A percentile compares a stretch with the other conserved stretches of the same genome.
These are phyloP conservation scores for Vicia faba DNA, from an alignment of 306 rosid genomes.

Conservation along the genomic window DNA sequence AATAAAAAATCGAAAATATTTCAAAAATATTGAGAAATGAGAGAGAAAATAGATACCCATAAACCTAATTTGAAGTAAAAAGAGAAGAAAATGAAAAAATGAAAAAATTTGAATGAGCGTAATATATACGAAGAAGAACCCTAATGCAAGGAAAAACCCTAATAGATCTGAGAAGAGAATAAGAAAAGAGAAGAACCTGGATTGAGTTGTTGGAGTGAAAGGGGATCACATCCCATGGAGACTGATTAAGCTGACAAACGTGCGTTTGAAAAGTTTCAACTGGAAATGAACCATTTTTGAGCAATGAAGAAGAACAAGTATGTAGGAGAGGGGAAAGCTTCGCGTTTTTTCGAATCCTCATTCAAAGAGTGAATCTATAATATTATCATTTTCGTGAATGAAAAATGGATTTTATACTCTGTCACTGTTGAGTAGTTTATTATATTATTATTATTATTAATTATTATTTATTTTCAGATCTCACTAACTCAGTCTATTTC, in stretches of 20 bases:
- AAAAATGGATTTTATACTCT: constrained; percentile 16
- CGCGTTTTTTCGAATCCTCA: constrained; percentile 90
- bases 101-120: constrained; percentile 41
- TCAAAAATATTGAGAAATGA: constrained; percentile 39
- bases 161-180: constrained; percentile 46
- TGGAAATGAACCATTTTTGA: constrained; percentile 40
- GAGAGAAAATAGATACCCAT: constrained; percentile 13
- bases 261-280: constrained; percentile 48
- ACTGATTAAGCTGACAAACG: constrained; percentile 81
- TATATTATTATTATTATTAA: not conserved
- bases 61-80: constrained; percentile 51
- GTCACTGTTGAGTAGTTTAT: not conserved
- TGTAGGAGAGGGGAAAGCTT: constrained; percentile 59
- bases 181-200: constrained; percentile 47
- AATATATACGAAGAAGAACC: constrained; percentile 36
- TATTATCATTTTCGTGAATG: not conserved
- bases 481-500: constrained; percentile 33
- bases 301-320: constrained; percentile 38
- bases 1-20: too few relatives aligned
- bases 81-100: not conserved
- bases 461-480: constrained; percentile 49
- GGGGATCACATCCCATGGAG: constrained; percentile 87
- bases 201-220: constrained; percentile 45
- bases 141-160: constrained; percentile 38
- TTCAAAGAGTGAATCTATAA: not conserved